These are phyloP conservation scores for Colletotrichum trifolii DNA, from an alignment of 2,329 filamentous ascomycete species.

Conservation along the genomic window DNA sequence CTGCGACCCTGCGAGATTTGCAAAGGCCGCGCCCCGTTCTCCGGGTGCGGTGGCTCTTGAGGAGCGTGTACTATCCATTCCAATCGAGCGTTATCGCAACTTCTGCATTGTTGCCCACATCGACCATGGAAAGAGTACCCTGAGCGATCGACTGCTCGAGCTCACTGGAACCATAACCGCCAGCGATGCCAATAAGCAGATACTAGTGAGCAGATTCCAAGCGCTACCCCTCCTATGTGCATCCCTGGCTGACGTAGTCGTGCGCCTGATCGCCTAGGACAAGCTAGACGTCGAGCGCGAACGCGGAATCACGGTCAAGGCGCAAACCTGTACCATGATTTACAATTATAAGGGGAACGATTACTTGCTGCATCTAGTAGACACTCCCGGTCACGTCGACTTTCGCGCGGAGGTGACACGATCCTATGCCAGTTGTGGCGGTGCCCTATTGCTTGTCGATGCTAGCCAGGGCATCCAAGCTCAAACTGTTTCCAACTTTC, in stretches of 20 bases:
- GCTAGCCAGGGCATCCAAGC: constrained; percentile 97
- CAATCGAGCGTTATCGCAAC: constrained; percentile 85
- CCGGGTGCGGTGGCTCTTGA: constrained; percentile 55
- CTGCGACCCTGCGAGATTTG: constrained; percentile 2
- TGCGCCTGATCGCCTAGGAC: constrained; percentile 61
- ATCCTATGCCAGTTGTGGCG: constrained; percentile 95
- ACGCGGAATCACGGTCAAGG: constrained; percentile 97
- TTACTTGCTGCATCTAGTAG: constrained; percentile 93
- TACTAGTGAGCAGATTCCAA: constrained; percentile 62
- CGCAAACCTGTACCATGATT: constrained; percentile 98
- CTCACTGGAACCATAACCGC: constrained; percentile 91
- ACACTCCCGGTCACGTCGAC: constrained; percentile 97
- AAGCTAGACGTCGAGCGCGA: constrained; percentile 94
- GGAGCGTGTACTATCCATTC: constrained; percentile 76
- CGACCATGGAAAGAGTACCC: constrained; percentile 97
- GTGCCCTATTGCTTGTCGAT: constrained; percentile 91
- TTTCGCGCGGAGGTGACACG: constrained; percentile 96
- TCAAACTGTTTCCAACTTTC: constrained; percentile 98
- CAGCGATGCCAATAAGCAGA: constrained; percentile 87
- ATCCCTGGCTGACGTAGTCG: constrained; percentile 12
- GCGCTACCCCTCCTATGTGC: background rate
- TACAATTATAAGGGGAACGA: constrained; percentile 88
- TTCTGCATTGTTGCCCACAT: constrained; percentile 99
- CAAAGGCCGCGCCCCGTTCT: constrained; percentile 33
- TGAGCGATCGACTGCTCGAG: constrained; percentile 92